These are phyloP conservation scores for Neurospora sp. DNA, from an alignment of 2,329 filamentous ascomycete genomes.

Conservation along the genomic window DNA sequence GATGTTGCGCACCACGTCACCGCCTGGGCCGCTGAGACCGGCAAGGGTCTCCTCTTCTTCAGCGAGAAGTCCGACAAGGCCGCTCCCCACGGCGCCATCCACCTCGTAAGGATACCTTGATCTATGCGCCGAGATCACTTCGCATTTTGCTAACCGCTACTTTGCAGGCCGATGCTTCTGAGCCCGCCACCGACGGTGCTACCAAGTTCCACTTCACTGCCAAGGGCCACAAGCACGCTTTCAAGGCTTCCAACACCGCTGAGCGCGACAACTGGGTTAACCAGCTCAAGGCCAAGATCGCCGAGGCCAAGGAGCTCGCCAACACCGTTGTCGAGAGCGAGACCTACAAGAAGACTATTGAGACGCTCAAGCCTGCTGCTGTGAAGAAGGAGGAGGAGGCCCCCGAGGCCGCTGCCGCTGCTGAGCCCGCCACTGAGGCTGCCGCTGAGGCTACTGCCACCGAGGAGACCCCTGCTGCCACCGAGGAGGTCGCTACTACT, in stretches of 20 bases:
- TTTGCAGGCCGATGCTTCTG: conserved; percentile 47
- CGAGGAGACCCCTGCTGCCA: conserved; percentile 23
- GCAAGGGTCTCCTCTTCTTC: conserved; percentile 90
- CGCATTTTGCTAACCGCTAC: conserved; percentile 19
- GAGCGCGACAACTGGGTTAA: conserved; percentile 92
- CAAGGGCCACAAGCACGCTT: conserved; percentile 83
- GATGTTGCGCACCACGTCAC: conserved; percentile 65
- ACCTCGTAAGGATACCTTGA: conserved; percentile 55
- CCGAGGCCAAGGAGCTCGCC: conserved; percentile 75
- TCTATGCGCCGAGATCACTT: not conserved
- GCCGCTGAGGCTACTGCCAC: conserved; percentile 27
- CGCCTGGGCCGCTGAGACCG: conserved; percentile 87
- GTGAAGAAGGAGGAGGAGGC: conserved; percentile 38
- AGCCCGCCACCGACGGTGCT: conserved; percentile 65
- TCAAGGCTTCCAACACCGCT: conserved; percentile 65
- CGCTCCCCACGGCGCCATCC: conserved; percentile 70
- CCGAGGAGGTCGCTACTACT: conserved; percentile 25
- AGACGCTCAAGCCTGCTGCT: conserved; percentile 50
- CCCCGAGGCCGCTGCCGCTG: conserved; percentile 24
- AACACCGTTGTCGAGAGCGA: conserved; percentile 67
- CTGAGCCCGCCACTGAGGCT: conserved; percentile 26
- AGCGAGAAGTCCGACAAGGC: conserved; percentile 80
- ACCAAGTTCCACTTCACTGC: conserved; percentile 80
- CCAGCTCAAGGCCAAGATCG: conserved; percentile 71
- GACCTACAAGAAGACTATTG: conserved; percentile 77